Conservation (phyloP, 805 yeast species). For the Komagataella pseudopastoris region DNA sequence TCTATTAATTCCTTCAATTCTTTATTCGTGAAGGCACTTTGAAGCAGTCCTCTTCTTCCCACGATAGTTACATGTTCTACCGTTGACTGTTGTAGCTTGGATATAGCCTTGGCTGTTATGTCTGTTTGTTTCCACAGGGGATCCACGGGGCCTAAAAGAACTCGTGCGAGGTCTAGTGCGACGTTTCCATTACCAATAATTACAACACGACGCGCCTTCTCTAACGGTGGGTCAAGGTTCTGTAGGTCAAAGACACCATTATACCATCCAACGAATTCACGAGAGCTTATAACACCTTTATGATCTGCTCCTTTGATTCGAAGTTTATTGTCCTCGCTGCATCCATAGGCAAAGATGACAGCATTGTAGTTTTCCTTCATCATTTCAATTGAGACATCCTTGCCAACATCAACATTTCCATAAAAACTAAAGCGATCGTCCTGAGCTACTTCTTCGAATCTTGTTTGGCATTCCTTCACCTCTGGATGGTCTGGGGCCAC, state of each 20-base stretch:
- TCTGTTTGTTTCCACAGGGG: constrained; percentile 57
- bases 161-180: constrained; percentile 80
- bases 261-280: constrained; percentile 92
- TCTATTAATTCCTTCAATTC: constrained; percentile 80
- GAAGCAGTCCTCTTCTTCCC: constrained; percentile 77
- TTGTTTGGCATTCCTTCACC: constrained; percentile 74
- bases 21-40: constrained; percentile 84
- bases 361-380: constrained; percentile 51
- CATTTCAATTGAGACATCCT: constrained; percentile 35
- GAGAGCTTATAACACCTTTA: constrained; percentile 65
- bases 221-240: constrained; percentile 41
- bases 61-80: constrained; percentile 60
- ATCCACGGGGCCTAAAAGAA: constrained; percentile 45
- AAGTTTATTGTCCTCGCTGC: constrained; percentile 40
- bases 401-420: constrained; percentile 66
- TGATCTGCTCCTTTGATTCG: constrained; percentile 46
- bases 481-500: constrained; percentile 99
- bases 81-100: constrained; percentile 31
- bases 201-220: constrained; percentile 47
- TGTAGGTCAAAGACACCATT: constrained; percentile 69
- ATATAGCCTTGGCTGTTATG: constrained; percentile 48
- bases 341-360: constrained; percentile 75
- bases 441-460: constrained; percentile 39
- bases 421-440: constrained; percentile 34
- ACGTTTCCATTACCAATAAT: constrained; percentile 97